Evolutionary conservation across 225 moss, liverwort and hornwort species (phyloP), one percentile per base, ranked within the genome.

Genomic region (Polytrichum commune): DNA sequence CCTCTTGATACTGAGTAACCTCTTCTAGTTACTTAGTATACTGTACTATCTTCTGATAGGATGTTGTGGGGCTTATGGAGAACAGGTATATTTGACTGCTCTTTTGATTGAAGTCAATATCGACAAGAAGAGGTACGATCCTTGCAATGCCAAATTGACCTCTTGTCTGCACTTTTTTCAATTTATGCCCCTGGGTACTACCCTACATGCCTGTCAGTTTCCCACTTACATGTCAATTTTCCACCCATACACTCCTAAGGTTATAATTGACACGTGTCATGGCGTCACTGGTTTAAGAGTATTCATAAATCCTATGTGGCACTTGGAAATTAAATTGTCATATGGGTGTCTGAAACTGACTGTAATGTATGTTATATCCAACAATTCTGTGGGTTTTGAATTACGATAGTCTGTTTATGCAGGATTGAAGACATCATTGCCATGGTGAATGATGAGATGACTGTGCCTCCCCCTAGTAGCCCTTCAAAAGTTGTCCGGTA

Each of bases 21-120:
- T 26, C 26, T 26, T 26, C 1, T 26, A 26, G 26, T 26, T 46
- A 10, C 13, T 46, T 13, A 46, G 13, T 16, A 46, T 46, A 46
- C 16, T 13, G 13, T 46, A 46, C 13, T 46, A 46, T 46, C 46
- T 13, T 23, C 53, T 77, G 72, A 80, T 19, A 38, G 65, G 75
- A 62, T 71, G 74, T 24, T 77, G 60, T 61, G 72, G 27, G 77
- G 68, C 38, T 54, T 72, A 72, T 65, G 55, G 33, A 27, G 35
- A 53, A 55, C 90, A 94, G 92, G 94, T 94, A 32, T 94, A 95
- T 67, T 78, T 96, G 81, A 93, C 93, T 54, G 79, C 93, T 70
- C 84, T 93, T 55, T 80, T 96, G 72, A 82, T 91, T 63, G 93
- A 96, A 82, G 90, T 92, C 46, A 76, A 96, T 70, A 84, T 93